Conservation (phyloP, 2,329 filamentous ascomycete species). For the Colletotrichum phormii region DNA sequence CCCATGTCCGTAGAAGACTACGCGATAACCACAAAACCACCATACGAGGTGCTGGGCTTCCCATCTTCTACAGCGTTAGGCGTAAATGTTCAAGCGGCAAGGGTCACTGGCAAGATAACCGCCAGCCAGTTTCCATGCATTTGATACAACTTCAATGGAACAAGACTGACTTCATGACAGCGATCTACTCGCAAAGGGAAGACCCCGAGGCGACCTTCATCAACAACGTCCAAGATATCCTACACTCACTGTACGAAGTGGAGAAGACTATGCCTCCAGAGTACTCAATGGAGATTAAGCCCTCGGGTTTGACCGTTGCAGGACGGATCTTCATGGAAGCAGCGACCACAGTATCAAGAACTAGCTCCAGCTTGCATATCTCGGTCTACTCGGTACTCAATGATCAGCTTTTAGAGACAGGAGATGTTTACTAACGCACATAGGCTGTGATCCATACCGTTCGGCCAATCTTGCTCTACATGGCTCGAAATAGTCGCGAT, state of each 20-base stretch:
- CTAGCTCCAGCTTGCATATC: conserved; percentile 15
- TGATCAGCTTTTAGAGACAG: too few relatives aligned
- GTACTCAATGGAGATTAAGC: conserved; percentile 16
- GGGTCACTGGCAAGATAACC: conserved; percentile 26
- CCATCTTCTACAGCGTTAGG: conserved; percentile 11
- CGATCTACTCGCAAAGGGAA: conserved; percentile 15
- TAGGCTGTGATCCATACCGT: conserved; percentile 27
- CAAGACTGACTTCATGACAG: neutral
- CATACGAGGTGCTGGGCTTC: conserved; percentile 17
- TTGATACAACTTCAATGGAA: too few relatives aligned
- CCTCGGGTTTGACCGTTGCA: conserved; percentile 1
- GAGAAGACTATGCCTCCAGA: conserved; percentile 24
- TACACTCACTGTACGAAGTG: conserved; percentile 21
- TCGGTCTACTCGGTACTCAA: conserved; percentile 18
- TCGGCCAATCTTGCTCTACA: conserved; percentile 23
- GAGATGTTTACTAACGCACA: neutral
- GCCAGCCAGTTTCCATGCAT: neutral
- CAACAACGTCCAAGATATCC: conserved; percentile 8
- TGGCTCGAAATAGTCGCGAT: conserved; percentile 23
- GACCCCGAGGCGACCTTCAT: conserved; percentile 1
- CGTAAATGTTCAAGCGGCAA: conserved; percentile 19
- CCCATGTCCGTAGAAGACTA: conserved; percentile 31
- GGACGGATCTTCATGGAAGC: conserved; percentile 16
- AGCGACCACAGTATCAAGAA: neutral
- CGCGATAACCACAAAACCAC: conserved; percentile 9